Percentiles rank a stretch among this genome's conserved stretches.
These are phyloP conservation scores for Fusarium sp. DNA, from an alignment of 2,329 filamentous ascomycete genomes.

Conservation along the genomic window DNA sequence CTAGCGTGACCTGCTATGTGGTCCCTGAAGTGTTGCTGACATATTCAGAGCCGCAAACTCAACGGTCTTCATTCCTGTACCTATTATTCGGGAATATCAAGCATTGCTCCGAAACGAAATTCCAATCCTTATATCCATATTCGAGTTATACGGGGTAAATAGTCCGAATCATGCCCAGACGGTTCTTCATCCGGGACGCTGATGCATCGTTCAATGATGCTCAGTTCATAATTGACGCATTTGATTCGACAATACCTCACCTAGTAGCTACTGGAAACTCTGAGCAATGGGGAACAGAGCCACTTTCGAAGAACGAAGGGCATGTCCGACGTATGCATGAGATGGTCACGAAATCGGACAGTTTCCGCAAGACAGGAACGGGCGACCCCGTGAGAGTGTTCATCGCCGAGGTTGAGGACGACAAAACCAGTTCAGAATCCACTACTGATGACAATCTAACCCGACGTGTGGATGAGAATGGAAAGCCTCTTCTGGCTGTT, in stretches of 20 bases:
- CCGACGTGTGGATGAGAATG: slow-evolving; percentile 32
- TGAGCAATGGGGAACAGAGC: slow-evolving; percentile 48
- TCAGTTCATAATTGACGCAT: slow-evolving; percentile 49
- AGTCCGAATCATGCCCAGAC: slow-evolving; percentile 30
- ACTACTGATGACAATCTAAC: slow-evolving; percentile 18
- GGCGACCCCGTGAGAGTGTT: slow-evolving; percentile 47
- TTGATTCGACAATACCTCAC: slow-evolving; percentile 49
- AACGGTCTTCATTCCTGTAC: background rate
- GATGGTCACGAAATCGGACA: slow-evolving; percentile 42
- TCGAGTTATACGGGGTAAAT: background rate
- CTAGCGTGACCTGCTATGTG: slow-evolving; percentile 37
- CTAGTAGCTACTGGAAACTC: slow-evolving; percentile 46
- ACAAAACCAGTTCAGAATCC: slow-evolving; percentile 17
- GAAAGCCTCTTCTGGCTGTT: slow-evolving; percentile 29
- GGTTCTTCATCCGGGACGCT: slow-evolving; percentile 46
- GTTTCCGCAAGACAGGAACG: slow-evolving; percentile 39
- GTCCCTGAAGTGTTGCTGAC: slow-evolving; percentile 9
- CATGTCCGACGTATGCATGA: slow-evolving; percentile 41
- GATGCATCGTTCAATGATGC: slow-evolving; percentile 41
- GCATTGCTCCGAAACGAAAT: background rate
- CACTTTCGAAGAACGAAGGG: slow-evolving; percentile 42
- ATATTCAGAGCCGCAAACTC: slow-evolving; percentile 27
- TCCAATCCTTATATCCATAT: background rate
- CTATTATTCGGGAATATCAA: background rate
- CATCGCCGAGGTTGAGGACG: slow-evolving; percentile 45